Conservation (phyloP, 164 flowering plant genomes). For the Chimonanthus salicifolius region DNA sequence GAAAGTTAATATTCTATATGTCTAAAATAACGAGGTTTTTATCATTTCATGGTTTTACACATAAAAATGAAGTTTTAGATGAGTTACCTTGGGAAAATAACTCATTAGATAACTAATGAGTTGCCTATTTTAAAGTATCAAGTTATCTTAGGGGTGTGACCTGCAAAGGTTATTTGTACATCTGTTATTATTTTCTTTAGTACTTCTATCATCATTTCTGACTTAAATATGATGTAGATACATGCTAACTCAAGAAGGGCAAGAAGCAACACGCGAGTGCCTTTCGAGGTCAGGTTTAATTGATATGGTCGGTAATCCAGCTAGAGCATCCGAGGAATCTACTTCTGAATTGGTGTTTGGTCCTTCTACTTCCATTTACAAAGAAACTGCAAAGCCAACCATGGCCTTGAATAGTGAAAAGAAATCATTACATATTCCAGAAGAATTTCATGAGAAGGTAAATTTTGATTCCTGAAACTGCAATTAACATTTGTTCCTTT, state of each 20-base stretch:
- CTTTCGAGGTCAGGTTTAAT: slow-evolving; percentile 61
- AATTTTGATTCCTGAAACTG: background rate
- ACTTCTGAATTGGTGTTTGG: slow-evolving; percentile 19
- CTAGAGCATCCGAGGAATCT: slow-evolving; percentile 9
- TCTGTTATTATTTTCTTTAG: no score
- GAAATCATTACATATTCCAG: slow-evolving; percentile 39
- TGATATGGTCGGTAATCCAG: slow-evolving; percentile 27
- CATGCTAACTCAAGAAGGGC: slow-evolving; percentile 81
- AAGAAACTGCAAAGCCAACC: slow-evolving; percentile 21
- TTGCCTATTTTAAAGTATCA: no score
- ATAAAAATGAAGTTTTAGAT: no score
- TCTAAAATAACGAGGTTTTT: no score
- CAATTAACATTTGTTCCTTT: background rate
- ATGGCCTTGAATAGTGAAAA: slow-evolving; percentile 18
- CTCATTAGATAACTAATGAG: no score
- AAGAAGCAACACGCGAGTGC: slow-evolving; percentile 69
- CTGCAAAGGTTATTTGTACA: no score
- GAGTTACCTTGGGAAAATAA: no score
- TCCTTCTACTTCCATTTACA: slow-evolving; percentile 11
- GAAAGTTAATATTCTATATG: no score
- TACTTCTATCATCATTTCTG: no score
- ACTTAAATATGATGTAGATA: slow-evolving; percentile 40
- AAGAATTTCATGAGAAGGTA: slow-evolving; percentile 56
- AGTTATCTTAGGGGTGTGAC: no score
- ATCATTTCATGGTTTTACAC: no score